phyloP scores from a whole-genome alignment of 1,139 yeast genomes.

The Hemisphaericaspora xylofermentans region DNA sequence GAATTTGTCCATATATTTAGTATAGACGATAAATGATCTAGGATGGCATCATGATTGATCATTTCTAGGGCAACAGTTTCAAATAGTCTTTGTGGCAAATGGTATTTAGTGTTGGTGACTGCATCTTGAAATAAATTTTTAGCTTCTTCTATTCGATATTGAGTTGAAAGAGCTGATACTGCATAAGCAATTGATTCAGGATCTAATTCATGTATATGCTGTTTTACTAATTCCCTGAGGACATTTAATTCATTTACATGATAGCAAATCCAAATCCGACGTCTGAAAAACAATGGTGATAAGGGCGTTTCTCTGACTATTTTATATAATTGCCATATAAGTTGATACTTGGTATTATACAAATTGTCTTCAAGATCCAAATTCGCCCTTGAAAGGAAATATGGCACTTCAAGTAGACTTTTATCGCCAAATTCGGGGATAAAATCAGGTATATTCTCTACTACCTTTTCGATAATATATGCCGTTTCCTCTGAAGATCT shows the following conservation, averaged over 20 bases:
- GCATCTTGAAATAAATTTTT: conserved; percentile 21
- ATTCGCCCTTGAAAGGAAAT: not conserved
- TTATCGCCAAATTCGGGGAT: not conserved
- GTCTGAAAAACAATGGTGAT: not conserved
- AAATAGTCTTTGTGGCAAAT: conserved; percentile 25
- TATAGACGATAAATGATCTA: conserved; percentile 29
- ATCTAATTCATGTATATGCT: conserved; percentile 19
- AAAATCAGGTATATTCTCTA: not conserved
- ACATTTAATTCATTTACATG: conserved; percentile 30
- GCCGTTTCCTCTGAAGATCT: not conserved
- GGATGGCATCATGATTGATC: conserved; percentile 30
- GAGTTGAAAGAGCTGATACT: conserved; percentile 29
- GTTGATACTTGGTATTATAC: not conserved
- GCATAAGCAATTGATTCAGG: conserved; percentile 29
- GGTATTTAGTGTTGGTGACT: conserved; percentile 12
- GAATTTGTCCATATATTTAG: conserved; percentile 31
- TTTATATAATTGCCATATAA: not conserved
- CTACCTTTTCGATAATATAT: conserved; percentile 1
- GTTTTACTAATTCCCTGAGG: conserved; percentile 21
- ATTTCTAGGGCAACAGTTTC: conserved; percentile 28
- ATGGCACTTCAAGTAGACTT: not conserved
- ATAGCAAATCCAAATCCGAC: conserved; percentile 30
- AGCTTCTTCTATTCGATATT: conserved; percentile 35
- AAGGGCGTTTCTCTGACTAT: not conserved
- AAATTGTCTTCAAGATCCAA: not conserved